Evolutionary conservation across 768 basidiomycete genomes (phyloP), one percentile per base, ranked within the genome.

Genomic region (Psilocybe tampanensis): DNA sequence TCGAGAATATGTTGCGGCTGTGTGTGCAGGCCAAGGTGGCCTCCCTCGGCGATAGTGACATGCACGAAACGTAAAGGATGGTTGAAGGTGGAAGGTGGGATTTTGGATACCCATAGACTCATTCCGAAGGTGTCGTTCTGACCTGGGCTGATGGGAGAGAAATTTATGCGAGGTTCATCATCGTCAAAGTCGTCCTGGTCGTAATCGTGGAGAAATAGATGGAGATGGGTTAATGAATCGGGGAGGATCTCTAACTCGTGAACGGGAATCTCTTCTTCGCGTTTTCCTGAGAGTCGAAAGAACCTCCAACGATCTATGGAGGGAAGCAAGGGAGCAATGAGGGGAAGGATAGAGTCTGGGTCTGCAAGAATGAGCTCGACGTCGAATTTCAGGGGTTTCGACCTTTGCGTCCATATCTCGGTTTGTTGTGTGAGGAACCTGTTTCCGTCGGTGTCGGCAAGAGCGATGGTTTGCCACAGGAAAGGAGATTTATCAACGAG

Each of bases 311-410:
- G 82, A 55, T 73, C 65, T 42, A 89, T 64, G 24, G 79, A 72
- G 9, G 80, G 74, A 0, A 91, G 72, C 33, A 90, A 74, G 4
- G 85, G 86, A 0, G 86, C 85, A 32, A 91, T 72, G 56, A 90
- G 76, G 8, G 88, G 80, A 3, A 90, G 76, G 32, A 89, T 73
- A 54, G 72, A 71, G 55, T 88, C 82, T 23, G 76, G 69, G 54
- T 79, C 74, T 19, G 70, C 54, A 18, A 85, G 69, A 15, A 78
- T 69, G 54, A 90, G 65, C 34, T 83, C 74, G 49, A 90, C 73
- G 58, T 81, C 77, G 62, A 89, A 80, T 0, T 75, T 74, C 34
- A 89, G 76, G 0, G 83, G 82, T 5, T 69, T 60, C 3, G 87
- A 87, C 47, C 76, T 78, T 53, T 70, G 64, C 26, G 81, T 71